Evolutionary conservation across 768 basidiomycete species (phyloP).

Genomic region (Rhizopogon salebrosus): DNA sequence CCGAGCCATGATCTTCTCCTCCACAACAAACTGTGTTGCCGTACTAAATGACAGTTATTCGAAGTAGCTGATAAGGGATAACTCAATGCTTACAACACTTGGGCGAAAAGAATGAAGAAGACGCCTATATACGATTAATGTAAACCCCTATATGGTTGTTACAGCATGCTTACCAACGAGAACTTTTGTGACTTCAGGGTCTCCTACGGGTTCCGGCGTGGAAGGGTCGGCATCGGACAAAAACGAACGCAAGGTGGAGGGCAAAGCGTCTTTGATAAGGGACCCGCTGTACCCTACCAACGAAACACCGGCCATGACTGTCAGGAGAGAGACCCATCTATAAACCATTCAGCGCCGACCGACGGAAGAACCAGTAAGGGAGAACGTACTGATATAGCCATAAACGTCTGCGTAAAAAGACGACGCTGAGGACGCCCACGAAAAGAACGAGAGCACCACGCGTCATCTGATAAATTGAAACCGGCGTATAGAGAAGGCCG

Average conservation of each 20-base stretch:
- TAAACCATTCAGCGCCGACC: slow-evolving; percentile 1
- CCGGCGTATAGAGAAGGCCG: slow-evolving; percentile 92
- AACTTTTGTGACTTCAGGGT: slow-evolving; percentile 62
- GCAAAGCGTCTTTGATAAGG: slow-evolving; percentile 67
- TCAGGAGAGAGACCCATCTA: slow-evolving; percentile 87
- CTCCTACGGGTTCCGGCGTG: slow-evolving; percentile 42
- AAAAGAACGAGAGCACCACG: slow-evolving; percentile 90
- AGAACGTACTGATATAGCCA: slow-evolving; percentile 76
- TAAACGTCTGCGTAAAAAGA: slow-evolving; percentile 82
- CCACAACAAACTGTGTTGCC: slow-evolving; percentile 89
- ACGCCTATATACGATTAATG: slow-evolving; percentile 50
- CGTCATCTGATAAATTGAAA: slow-evolving; percentile 97
- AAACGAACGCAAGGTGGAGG: not conserved
- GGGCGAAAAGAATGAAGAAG: slow-evolving; percentile 88
- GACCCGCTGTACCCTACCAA: slow-evolving; percentile 89
- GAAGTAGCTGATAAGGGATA: not conserved
- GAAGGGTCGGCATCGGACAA: slow-evolving; percentile 23
- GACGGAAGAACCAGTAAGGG: slow-evolving; percentile 1
- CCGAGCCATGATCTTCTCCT: slow-evolving; percentile 91
- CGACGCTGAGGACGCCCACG: slow-evolving; percentile 85
- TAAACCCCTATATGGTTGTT: slow-evolving; percentile 14
- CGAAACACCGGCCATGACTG: slow-evolving; percentile 82
- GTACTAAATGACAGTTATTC: slow-evolving; percentile 46
- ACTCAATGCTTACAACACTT: slow-evolving; percentile 69
- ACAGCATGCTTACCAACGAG: slow-evolving; percentile 52